Evolutionary conservation across 2,329 filamentous ascomycete species (phyloP), one percentile per base, ranked within the genome.

Genomic region (Fusarium nanum): DNA sequence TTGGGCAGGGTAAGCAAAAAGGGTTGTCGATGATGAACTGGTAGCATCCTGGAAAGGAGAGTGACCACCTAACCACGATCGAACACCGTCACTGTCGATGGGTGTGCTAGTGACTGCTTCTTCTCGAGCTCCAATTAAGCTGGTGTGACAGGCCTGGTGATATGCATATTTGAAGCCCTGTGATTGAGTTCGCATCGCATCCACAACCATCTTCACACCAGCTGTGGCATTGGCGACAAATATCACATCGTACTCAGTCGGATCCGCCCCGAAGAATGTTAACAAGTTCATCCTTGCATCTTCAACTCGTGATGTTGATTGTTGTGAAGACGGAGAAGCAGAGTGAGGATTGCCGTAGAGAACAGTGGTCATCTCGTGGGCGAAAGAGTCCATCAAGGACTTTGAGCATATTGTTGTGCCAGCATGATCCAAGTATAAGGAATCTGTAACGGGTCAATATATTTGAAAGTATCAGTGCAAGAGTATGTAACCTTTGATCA

Each of bases 321-420:
- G 84, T 75, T 96, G 93, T 0, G 95, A 97, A 5, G 94, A 91
- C 16, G 86, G 83, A 3, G 94, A 97, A 52, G 89, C 91, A 1
- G 95, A 98, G 80, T 98, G 95, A 1, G 95, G 95, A 68, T 98
- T 98, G 40, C 94, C 95, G 72, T 94, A 94, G 1, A 98, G 83
- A 73, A 90, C 92, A 6, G 87, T 84, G 27, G 91, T 90, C 86
- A 98, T 91, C 64, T 96, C 92, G n/a, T 82, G 79, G 11, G 93
- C 89, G 80, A 97, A 97, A 25, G 83, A 84, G 70, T 95, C 91
- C 79, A 98, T 90, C 25, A 96, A 81, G 30, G 92, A 94, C 78
- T 92, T 95, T 44, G 93, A 85, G 76, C 92, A 93, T 2, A 92
- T 84, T 0, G 94, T 95, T n/a, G 93, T 93, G n/a, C 94, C 95